These are phyloP conservation scores for Boletus insuetus DNA, from an alignment of 768 basidiomycete genomes.

Conservation along the genomic window DNA sequence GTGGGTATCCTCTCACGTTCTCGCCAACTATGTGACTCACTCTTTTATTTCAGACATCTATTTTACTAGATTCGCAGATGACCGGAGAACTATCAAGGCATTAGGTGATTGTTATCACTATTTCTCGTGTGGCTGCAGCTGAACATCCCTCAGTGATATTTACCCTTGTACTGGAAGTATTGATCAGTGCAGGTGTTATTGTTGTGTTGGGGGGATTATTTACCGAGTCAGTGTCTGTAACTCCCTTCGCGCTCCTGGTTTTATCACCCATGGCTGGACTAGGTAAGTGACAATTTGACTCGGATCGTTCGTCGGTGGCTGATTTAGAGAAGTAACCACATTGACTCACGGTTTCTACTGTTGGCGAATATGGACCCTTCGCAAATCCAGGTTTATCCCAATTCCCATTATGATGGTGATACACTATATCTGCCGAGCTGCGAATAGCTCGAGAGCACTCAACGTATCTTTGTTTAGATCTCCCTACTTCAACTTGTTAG, in stretches of 20 bases:
- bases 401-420: too few species aligned
- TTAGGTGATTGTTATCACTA: slow-evolving; percentile 4
- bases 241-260: too few species aligned
- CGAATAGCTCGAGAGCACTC: too few species aligned
- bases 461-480: too few species aligned
- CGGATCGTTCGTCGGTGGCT: too few species aligned
- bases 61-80: slow-evolving; percentile 11
- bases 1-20: slow-evolving; percentile 1
- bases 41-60: slow-evolving; percentile 14
- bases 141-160: slow-evolving; percentile 3
- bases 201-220: too few species aligned
- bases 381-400: too few species aligned
- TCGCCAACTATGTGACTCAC: too few species aligned
- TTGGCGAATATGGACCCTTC: too few species aligned
- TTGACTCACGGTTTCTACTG: slow-evolving; percentile 10
- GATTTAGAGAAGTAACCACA: background rate
- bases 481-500: slow-evolving; percentile 5
- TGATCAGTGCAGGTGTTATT: background rate
- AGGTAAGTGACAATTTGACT: too few species aligned
- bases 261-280: too few species aligned
- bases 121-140: background rate
- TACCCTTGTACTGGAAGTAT: slow-evolving; percentile 15
- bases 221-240: too few species aligned
- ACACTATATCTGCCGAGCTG: background rate
- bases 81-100: slow-evolving; percentile 3